A percentile compares a stretch with the other conserved stretches of the same genome.
phyloP scores from a whole-genome alignment of 2,329 filamentous ascomycete species.

The Botrytis tulipae region DNA sequence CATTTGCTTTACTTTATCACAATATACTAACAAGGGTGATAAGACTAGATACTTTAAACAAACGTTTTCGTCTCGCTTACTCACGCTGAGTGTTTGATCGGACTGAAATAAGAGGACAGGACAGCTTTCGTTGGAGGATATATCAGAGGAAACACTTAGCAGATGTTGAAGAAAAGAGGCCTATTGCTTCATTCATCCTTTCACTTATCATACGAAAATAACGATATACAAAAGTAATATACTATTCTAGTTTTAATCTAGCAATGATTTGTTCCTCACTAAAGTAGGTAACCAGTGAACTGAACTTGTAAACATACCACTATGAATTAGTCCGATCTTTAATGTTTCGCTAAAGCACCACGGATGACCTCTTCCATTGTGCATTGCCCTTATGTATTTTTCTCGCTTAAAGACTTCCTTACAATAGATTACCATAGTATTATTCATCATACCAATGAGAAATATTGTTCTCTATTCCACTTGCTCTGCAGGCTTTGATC shows the following conservation, averaged over 20 bases:
- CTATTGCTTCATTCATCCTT: neutral
- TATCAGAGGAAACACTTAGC: neutral
- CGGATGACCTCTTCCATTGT: neutral
- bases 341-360: neutral
- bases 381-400: neutral
- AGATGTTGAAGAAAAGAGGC: neutral
- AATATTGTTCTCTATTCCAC: neutral
- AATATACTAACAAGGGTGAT: neutral
- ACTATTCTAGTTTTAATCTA: neutral
- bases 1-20: neutral
- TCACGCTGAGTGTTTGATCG: too few species aligned
- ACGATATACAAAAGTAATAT: accelerated
- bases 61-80: too few species aligned
- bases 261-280: neutral
- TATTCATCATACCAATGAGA: neutral
- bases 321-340: neutral
- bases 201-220: accelerated
- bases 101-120: neutral
- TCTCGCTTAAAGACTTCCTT: neutral
- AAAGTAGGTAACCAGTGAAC: neutral
- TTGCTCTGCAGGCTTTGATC: neutral
- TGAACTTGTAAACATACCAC: neutral
- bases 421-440: neutral
- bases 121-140: neutral
- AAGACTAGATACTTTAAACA: neutral